phyloP scores from a whole-genome alignment of 768 basidiomycete genomes.

The Chalciporus sphaerocephalus region DNA sequence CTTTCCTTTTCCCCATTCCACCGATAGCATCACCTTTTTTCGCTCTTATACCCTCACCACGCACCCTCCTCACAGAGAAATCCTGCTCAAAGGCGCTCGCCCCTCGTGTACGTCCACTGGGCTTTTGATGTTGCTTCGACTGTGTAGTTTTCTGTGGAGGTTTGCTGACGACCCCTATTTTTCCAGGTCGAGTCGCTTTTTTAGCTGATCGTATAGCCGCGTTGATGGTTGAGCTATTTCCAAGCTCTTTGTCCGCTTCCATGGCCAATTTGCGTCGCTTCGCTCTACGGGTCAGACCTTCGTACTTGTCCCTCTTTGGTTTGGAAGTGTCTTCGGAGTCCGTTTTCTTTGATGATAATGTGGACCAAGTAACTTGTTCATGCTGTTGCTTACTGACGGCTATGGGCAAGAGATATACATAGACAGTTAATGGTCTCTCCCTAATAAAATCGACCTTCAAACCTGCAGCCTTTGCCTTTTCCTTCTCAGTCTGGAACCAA shows the following conservation, averaged over 20 bases:
- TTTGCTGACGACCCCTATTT: slow-evolving; percentile 59
- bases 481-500: slow-evolving; percentile 94
- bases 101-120: slow-evolving; percentile 30
- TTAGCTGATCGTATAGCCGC: slow-evolving; percentile 87
- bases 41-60: slow-evolving; percentile 59
- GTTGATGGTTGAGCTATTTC: slow-evolving; percentile 50
- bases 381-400: slow-evolving; percentile 75
- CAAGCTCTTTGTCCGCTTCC: slow-evolving; percentile 69
- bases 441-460: background rate
- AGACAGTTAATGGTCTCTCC: slow-evolving; percentile 5
- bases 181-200: slow-evolving; percentile 65
- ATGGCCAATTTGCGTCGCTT: slow-evolving; percentile 86
- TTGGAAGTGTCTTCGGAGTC: slow-evolving; percentile 34
- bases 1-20: slow-evolving; percentile 48
- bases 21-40: slow-evolving; percentile 57
- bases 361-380: slow-evolving; percentile 46
- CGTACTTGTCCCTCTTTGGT: slow-evolving; percentile 70
- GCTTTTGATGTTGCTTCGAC: slow-evolving; percentile 31
- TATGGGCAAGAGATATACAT: slow-evolving; percentile 27
- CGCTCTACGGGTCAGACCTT: slow-evolving; percentile 80
- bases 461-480: slow-evolving; percentile 82
- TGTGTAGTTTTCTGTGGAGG: slow-evolving; percentile 32
- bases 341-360: slow-evolving; percentile 39
- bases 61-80: slow-evolving; percentile 41
- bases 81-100: slow-evolving; percentile 57